Percentiles rank a stretch among this genome's conserved stretches.
Evolutionary conservation across 2,329 filamentous ascomycete genomes (phyloP).

Genomic region (Dothidotthia symphoricarpi): DNA sequence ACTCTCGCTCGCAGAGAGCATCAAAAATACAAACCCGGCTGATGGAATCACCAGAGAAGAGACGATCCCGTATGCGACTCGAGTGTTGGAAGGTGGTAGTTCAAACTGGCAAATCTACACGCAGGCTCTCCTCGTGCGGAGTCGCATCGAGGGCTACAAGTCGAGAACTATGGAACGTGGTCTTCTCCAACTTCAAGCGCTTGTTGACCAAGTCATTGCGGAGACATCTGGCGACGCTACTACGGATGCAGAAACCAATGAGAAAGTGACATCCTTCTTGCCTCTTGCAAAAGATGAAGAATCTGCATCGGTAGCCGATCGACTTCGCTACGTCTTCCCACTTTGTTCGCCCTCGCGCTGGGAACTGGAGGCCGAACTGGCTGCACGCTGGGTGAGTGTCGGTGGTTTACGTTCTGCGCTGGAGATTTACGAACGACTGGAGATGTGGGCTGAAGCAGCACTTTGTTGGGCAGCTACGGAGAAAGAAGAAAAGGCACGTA

Average conservation of each 20-base stretch:
- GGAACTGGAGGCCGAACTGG: conserved; percentile 92
- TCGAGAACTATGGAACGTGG: conserved; percentile 86
- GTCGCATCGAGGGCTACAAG: conserved; percentile 82
- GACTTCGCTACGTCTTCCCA: conserved; percentile 80
- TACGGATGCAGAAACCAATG: conserved; percentile 26
- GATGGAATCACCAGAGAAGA: conserved; percentile 91
- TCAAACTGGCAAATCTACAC: conserved; percentile 99
- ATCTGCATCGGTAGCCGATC: conserved; percentile 71
- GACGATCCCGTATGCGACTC: conserved; percentile 83
- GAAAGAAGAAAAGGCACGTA: conserved; percentile 79
- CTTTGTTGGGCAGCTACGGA: conserved; percentile 78
- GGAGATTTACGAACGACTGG: conserved; percentile 90
- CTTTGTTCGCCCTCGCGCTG: conserved; percentile 82
- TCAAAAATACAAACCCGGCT: conserved; percentile 82
- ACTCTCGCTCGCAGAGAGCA: conserved; percentile 73
- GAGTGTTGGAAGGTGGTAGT: conserved; percentile 82
- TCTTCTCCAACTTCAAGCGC: conserved; percentile 86
- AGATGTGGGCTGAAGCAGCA: conserved; percentile 93
- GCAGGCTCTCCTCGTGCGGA: conserved; percentile 84
- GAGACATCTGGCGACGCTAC: conserved; percentile 60
- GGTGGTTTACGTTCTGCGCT: conserved; percentile 86
- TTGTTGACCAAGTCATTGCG: conserved; percentile 91
- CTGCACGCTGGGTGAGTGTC: conserved; percentile 84
- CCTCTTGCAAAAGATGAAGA: conserved; percentile 73
- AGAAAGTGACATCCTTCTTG: conserved; percentile 71